Percentiles rank a stretch among this genome's conserved stretches.
These are phyloP conservation scores for Coemansia sp. DNA, from an alignment of 192 early-diverging fungal species.

Conservation along the genomic window DNA sequence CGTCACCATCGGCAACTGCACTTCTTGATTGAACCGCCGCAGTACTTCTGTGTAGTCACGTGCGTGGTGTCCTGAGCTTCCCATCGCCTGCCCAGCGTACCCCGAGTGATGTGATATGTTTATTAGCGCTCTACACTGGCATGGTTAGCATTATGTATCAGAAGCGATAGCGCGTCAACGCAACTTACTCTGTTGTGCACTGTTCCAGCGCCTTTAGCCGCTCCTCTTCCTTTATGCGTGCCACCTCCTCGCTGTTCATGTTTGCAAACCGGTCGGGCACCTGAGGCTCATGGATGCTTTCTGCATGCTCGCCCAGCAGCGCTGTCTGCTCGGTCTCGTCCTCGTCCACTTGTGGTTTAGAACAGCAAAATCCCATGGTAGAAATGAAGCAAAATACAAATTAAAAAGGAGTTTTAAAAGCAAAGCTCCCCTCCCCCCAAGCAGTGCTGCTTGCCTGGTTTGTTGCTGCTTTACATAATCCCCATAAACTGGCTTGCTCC, in stretches of 20 bases:
- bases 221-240: conserved; percentile 34
- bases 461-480: too few species aligned
- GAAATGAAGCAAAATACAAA: too few species aligned
- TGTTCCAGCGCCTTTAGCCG: conserved; percentile 40
- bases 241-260: conserved; percentile 27
- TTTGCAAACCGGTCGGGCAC: conserved; percentile 45
- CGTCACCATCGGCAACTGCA: conserved; percentile 39
- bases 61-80: conserved; percentile 16
- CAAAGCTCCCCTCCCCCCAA: too few species aligned
- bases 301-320: conserved; percentile 24
- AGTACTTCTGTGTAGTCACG: conserved; percentile 44
- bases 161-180: neutral
- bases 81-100: conserved; percentile 26
- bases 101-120: conserved; percentile 39
- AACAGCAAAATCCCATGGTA: conserved; percentile 45
- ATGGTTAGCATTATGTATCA: neutral
- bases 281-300: conserved; percentile 6
- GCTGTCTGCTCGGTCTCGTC: conserved; percentile 35
- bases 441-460: too few species aligned
- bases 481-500: too few species aligned
- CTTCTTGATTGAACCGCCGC: conserved; percentile 42
- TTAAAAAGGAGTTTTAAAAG: too few species aligned
- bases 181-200: conserved; percentile 40
- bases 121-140: conserved; percentile 32
- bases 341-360: conserved; percentile 33